A percentile compares a stretch with the other conserved stretches of the same genome.
These are phyloP conservation scores for Saururus chinensis DNA, from an alignment of 164 flowering plant genomes.

Conservation along the genomic window DNA sequence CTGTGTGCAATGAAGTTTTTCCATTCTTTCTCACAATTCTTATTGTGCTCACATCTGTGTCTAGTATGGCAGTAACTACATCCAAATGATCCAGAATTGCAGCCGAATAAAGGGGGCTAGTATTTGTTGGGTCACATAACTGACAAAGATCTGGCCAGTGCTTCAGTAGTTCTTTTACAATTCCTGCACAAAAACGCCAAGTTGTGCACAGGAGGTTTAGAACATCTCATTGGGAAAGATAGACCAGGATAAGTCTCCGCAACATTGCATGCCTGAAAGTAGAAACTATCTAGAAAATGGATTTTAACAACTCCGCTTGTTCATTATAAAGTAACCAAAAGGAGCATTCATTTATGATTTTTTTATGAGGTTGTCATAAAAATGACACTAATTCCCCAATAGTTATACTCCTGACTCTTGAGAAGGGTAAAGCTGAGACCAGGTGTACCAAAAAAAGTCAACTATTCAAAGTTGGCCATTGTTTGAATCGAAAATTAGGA, in stretches of 20 bases:
- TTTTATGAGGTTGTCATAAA: no score
- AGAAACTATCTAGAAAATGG: no score
- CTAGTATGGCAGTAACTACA: slow-evolving; percentile 79
- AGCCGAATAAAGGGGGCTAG: slow-evolving; percentile 88
- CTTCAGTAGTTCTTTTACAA: slow-evolving; percentile 56
- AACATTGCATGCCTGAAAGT: background rate
- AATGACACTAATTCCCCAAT: no score
- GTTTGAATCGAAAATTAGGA: no score
- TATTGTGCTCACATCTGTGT: slow-evolving; percentile 48
- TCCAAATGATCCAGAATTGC: slow-evolving; percentile 68
- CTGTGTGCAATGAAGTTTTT: slow-evolving; percentile 81
- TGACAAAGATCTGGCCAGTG: slow-evolving; percentile 82
- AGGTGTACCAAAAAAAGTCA: no score
- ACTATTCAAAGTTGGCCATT: no score
- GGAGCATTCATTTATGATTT: no score
- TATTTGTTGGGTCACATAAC: slow-evolving; percentile 61
- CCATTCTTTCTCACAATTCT: slow-evolving; percentile 89
- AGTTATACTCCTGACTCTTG: no score
- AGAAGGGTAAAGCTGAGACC: no score
- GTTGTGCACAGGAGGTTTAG: background rate
- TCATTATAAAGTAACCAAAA: no score
- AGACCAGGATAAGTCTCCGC: no score
- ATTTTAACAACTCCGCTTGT: no score
- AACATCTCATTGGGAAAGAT: background rate
- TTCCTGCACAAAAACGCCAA: slow-evolving; percentile 27